Conservation (phyloP, 441 rosid genomes). For the Populus tomentosa region DNA sequence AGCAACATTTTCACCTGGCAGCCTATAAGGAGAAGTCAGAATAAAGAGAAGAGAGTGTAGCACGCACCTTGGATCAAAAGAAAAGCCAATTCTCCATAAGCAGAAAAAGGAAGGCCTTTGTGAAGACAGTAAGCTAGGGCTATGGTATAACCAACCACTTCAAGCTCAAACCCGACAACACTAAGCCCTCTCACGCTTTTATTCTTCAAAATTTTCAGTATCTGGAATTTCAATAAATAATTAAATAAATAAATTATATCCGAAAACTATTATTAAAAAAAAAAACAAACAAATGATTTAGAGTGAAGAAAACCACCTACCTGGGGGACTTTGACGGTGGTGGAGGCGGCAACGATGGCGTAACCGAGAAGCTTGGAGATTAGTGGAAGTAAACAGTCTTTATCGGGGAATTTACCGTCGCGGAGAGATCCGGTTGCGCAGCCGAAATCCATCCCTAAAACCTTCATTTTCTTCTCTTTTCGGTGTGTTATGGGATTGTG, state of each 20-base stretch:
- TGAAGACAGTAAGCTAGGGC: constrained; percentile 89
- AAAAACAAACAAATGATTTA: neutral
- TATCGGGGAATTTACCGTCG: constrained; percentile 53
- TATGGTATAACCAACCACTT: constrained; percentile 84
- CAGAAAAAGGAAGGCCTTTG: constrained; percentile 93
- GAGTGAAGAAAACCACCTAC: constrained; percentile 18
- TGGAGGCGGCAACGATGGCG: constrained; percentile 83
- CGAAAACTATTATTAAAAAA: no score
- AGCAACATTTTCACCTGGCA: neutral
- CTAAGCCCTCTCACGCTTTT: constrained; percentile 83
- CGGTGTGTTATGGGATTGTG: no score
- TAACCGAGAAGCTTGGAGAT: constrained; percentile 91
- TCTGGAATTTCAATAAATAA: constrained; percentile 31
- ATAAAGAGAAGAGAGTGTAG: neutral
- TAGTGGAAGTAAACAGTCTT: constrained; percentile 75
- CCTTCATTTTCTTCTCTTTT: constrained; percentile 38
- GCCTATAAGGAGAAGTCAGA: neutral
- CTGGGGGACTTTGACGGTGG: constrained; percentile 97
- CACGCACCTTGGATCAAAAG: constrained; percentile 79
- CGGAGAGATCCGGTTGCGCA: constrained; percentile 74
- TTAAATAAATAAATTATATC: neutral
- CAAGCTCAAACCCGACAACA: constrained; percentile 78
- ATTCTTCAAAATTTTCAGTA: constrained; percentile 77
- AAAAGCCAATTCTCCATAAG: constrained; percentile 85
- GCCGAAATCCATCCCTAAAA: constrained; percentile 62